phyloP scores from a whole-genome alignment of 176 grass and related monocot genomes.

The Tillandsia fasciculata region DNA sequence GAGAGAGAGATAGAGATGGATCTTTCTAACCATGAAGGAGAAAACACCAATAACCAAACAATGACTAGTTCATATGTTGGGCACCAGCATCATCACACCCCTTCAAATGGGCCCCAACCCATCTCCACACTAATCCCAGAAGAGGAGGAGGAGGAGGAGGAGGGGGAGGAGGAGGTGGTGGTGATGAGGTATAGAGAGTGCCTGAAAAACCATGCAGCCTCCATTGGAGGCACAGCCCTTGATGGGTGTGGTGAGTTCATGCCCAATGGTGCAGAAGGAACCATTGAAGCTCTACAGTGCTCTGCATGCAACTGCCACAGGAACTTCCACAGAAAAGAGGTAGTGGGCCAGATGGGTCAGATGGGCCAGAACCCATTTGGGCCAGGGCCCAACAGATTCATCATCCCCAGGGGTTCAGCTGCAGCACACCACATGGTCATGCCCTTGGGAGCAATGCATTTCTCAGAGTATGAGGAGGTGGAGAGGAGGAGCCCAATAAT shows the following conservation, averaged over 20 bases:
- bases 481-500: slow-evolving; percentile 7
- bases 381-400: background rate
- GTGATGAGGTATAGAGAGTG: slow-evolving; percentile 17
- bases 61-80: slow-evolving; percentile 9
- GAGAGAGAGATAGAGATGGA: slow-evolving; percentile 7
- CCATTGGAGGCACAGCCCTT: slow-evolving; percentile 11
- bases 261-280: slow-evolving; percentile 11
- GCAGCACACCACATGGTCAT: slow-evolving; percentile 11
- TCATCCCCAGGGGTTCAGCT: background rate
- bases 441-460: slow-evolving; percentile 11
- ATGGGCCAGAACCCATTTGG: slow-evolving; percentile 1
- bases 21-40: slow-evolving; percentile 10
- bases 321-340: slow-evolving; percentile 23
- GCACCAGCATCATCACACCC: slow-evolving; percentile 4
- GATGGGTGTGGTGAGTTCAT: slow-evolving; percentile 23
- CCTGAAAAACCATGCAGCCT: slow-evolving; percentile 20
- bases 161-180: background rate
- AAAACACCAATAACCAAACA: background rate
- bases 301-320: slow-evolving; percentile 17
- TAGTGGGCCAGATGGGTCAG: background rate
- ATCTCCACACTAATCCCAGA: background rate
- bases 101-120: background rate
- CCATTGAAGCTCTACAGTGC: slow-evolving; percentile 9
- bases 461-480: slow-evolving; percentile 11
- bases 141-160: too few species aligned